Base-by-base conservation (phyloP, 2,329 filamentous ascomycete species). In the Dactylellina cionopaga region DNA sequence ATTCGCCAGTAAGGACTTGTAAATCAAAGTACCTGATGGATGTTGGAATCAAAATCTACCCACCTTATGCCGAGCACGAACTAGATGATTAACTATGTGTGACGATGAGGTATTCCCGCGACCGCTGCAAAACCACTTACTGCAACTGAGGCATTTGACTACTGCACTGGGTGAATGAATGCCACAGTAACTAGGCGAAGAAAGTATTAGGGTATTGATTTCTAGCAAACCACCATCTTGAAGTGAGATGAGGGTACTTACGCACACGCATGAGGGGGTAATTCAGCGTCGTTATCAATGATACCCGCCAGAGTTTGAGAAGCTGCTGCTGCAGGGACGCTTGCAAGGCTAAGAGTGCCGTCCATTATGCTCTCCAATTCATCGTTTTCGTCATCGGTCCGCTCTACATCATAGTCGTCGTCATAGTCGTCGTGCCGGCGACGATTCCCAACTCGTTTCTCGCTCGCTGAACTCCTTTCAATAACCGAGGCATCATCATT, bases 51-150 rank as follows among this genome's bases (percentile, higher is more conserved):
- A 2, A n/a, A n/a, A 13, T 35, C 17, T 31, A 29, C 51, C 51
- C 46, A 77, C 76, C 49, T 98, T 99, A 84, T 99, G 95, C 75
- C 95, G 90, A 75, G 96, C 94, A 78, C 96, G 91, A 72, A 99
- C 95, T 31, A 99, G 88, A 80, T 99, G 95, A 81, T 98, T 98
- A 82, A 99, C 92, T 77, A 99, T 98, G 80, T 99, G 95, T 31
- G 94, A 96, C 24, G 94, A 97, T 55, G 92, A 96, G 15, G 93
- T 93, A 81, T 97, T 99, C 76, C 95, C 94, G 78, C 94, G 91
- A 71, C 94, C 93, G 81, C 93, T 98, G 83, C 95, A 99, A 81
- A 99, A 99, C 95, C 95, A 99, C 80, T 98, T 99, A 83, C 88
- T 94, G 84, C 95, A 99, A 72, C 89, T 87, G 73, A 99, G 85